Base-by-base conservation (phyloP, 78 protist genomes). In the Neovahlkampfia damariscottae region DNA sequence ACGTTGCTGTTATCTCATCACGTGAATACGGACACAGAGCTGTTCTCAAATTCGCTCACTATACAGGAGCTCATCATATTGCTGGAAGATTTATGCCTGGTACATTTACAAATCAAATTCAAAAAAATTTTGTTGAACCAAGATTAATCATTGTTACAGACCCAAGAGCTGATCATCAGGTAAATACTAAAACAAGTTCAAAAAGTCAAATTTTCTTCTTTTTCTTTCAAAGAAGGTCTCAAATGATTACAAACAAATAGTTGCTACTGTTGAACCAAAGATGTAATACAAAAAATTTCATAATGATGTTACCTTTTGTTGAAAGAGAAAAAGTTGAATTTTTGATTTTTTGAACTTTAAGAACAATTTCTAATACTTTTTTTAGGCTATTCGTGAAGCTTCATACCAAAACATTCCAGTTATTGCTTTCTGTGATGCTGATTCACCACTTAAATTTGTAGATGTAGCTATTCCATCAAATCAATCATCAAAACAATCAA, bases 81-180 rank as follows among this genome's bases (percentile, higher is more conserved):
- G 95, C 96, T 70, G 96, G 98, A 69, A 92, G 99, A 77, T 98
- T 80, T 97, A 95, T 96, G 79, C 99, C 99, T 73, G 99, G 99
- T 76, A 90, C 96, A 82, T 96, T 98, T 90, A 98, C 99, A 84
- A 98, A 98, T 88, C 97, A 94, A 89, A 92, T 89, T 84, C 92
- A 91, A 79, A 62, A 80, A 40, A 88, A 88, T 66, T 98, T 94
- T 98, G 72, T 79, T 76, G 99, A 98, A 93, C 99, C 99, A 78
- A 93, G 99, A 67, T 86, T 98, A n/a, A 84, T 98, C 41, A 79
- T 98, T 74, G 88, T 95, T 79, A 92, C 96, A 70, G 99, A 96
- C 89, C 98, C 99, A 62, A 73, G 77, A 34, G 67, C 85, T 30
- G 99, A 98, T 88, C 94, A 87, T 90, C 99, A 96, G 88, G 87